A percentile compares a stretch with the other conserved stretches of the same genome.
Evolutionary conservation across 148 eudicot species (phyloP).

Genomic region (Talinum fruticosum): DNA sequence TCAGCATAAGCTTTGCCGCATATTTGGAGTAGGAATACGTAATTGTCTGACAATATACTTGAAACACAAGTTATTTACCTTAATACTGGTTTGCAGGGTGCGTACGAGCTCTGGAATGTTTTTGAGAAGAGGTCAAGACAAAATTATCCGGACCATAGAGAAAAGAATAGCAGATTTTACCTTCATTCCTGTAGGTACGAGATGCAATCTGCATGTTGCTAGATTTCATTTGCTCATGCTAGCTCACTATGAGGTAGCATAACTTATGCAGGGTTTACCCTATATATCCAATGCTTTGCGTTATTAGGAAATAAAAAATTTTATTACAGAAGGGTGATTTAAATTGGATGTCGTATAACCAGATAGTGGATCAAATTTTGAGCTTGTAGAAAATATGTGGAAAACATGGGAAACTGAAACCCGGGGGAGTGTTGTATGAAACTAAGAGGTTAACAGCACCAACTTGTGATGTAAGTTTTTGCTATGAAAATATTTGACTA

Average conservation of each 20-base stretch:
- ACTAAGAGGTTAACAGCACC: background rate
- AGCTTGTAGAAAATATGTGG: background rate
- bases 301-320: background rate
- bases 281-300: background rate
- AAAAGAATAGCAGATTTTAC: slow-evolving; percentile 80
- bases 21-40: background rate
- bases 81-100: slow-evolving; percentile 49
- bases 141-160: slow-evolving; percentile 64
- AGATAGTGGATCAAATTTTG: background rate
- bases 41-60: background rate
- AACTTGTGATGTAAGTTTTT: background rate
- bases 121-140: slow-evolving; percentile 74
- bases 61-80: background rate
- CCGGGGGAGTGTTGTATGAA: too few relatives aligned
- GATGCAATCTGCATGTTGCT: background rate
- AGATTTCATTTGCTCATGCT: background rate
- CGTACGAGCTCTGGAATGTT: slow-evolving; percentile 98
- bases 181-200: slow-evolving; percentile 87
- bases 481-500: background rate
- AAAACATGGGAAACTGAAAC: background rate
- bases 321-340: background rate
- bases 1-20: slow-evolving; percentile 3
- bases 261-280: background rate
- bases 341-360: background rate
- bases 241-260: background rate